Base-by-base conservation (phyloP, 2,329 filamentous ascomycete species). In the Apiospora pterosperma region DNA sequence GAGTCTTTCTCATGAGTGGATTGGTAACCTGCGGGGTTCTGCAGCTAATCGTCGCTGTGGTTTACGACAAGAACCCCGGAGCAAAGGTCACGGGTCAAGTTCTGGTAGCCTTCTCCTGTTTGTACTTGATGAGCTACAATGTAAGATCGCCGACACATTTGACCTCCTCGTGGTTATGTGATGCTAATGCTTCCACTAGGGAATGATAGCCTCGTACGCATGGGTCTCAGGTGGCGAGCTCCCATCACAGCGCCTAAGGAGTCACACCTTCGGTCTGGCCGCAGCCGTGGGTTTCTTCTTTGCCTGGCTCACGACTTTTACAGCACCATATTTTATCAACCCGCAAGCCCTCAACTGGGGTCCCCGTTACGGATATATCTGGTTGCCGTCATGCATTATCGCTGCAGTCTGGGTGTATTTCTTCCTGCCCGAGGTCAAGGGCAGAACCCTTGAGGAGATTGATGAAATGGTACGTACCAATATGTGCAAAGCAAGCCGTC, bases 321-420 rank as follows among this genome's bases (percentile, higher is more conserved):
- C 83, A 0, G 82, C 82, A 6, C 83, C 82, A 1, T 85, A 85
- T 70, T 85, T 85, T 68, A 84, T 85, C 69, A 85, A 85, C 67
- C 81, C 82, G 0, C 74, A 76, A 25, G 72, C 79, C 3, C 72
- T 86, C 63, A 80, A 82, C 65, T 86, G 83, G 83, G 82, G 74
- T 2, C 82, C 82, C 0, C 77, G 80, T 66, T 85, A 85, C 66
- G 79, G 82, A 2, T 85, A 81, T 63, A 83, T 85, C 65, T 86
- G 82, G 83, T 79, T 73, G 59, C 74, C 74, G 8, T 73, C 70
- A 23, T 71, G 68, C 34, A 58, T 74, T 31, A 28, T 74, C 25
- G 67, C 68, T 16, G 69, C 68, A 10, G 25, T 69, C 19, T 74
- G 71, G 68, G 78, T 81, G 59, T 81, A 68, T 66, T 78, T 82